Base-by-base conservation (phyloP, 2,329 filamentous ascomycete species). In the Aureobasidium sp. region DNA sequence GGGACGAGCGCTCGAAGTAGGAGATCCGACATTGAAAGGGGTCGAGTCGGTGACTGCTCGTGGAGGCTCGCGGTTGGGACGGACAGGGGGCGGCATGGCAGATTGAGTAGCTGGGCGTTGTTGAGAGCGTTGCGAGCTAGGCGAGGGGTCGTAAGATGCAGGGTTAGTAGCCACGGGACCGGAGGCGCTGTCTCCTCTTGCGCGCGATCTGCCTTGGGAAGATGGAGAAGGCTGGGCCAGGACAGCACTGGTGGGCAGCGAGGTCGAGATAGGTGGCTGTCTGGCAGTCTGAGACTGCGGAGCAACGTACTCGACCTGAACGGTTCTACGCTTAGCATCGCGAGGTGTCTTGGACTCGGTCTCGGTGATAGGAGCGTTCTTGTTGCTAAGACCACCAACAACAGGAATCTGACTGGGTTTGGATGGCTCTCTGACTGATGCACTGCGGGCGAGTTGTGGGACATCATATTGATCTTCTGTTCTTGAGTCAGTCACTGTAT, bases 281-380 rank as follows among this genome's bases (percentile, higher is more conserved):
- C 93, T 85, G 65, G 87, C 83, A 0, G 93, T 97, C 70, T 93
- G 86, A 6, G 91, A 95, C 29, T 87, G 86, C 27, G 94, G 94
- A 22, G 92, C 89, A 62, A 97, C 94, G 74, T 99, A 99, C 78
- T 99, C 94, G 64, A 99, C 90, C 76, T 99, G 94, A 0, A 99
- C 91, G 0, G 94, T 99, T 68, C 92, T 85, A 62, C 94, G 86
- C 76, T 97, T 97, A 69, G 88, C 88, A 72, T 97, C 92, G 67
- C 91, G 88, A 35, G 75, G 8, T 81, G 77, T 72, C 89, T 89
- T 45, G 84, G 82, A 69, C 86, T 83, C 78, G 42, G 88, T 85
- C 39, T 81, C 79, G 60, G 91, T 89, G 67, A 91, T 82, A 67
- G 87, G 89, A 63, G 87, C 88, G 68, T 89, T 86, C 66, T 91